These are phyloP conservation scores for Erodium trifolium DNA, from an alignment of 441 rosid species.

Conservation along the genomic window DNA sequence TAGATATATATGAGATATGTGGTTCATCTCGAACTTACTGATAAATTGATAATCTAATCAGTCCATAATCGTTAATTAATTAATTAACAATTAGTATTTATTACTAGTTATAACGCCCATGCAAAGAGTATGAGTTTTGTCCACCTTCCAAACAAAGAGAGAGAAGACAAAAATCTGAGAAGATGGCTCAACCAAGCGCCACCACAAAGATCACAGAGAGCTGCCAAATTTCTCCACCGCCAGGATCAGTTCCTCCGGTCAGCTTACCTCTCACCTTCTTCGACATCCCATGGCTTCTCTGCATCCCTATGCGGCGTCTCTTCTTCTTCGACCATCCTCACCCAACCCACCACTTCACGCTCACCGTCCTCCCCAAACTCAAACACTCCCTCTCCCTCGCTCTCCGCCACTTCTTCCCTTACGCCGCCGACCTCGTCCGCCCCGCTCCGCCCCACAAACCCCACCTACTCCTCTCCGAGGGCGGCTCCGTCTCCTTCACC, in stretches of 20 bases:
- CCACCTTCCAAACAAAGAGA: background rate
- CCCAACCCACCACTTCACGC: conserved; percentile 8
- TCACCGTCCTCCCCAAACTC: conserved; percentile 26
- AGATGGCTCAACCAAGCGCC: conserved; percentile 2
- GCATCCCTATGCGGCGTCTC: conserved; percentile 27
- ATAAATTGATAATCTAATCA: no score
- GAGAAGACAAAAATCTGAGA: background rate
- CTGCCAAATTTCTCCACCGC: conserved; percentile 25
- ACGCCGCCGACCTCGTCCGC: conserved; percentile 24
- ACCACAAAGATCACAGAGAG: conserved; percentile 8
- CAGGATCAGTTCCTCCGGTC: conserved; percentile 23
- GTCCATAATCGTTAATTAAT: no score
- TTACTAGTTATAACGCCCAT: no score
- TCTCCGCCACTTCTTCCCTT: conserved; percentile 46
- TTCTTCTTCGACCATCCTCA: conserved; percentile 34
- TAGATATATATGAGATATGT: no score
- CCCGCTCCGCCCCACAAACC: conserved; percentile 32
- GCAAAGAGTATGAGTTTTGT: no score
- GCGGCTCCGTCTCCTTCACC: no score
- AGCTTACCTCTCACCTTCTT: conserved; percentile 41
- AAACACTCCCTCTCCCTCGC: conserved; percentile 44
- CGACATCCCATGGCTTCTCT: conserved; percentile 43
- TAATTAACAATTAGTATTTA: no score
- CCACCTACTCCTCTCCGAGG: conserved; percentile 8
- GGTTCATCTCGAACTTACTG: no score